Evolutionary conservation across 192 early-diverging fungal genomes (phyloP), one percentile per base, ranked within the genome.

Genomic region (Coemansia sp.): DNA sequence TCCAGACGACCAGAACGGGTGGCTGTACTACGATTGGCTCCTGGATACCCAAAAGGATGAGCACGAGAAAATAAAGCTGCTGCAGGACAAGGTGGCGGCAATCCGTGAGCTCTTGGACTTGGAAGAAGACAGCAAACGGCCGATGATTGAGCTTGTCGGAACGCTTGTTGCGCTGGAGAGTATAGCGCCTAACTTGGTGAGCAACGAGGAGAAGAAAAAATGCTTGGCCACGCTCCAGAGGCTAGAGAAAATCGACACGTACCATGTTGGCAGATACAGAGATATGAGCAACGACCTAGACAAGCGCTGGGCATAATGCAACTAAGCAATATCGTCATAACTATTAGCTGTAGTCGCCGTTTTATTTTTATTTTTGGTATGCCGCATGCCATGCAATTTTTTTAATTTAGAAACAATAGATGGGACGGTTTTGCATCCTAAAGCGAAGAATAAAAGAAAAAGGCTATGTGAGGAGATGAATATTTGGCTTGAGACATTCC

Each of bases 1-100:
- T 65, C 97, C 97, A 12, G 90, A 91, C 28, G 95, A 99, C 78
- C 96, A 98, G 75, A 92, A 89, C 61, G 95, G 94, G 16, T 99
- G 97, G 97, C 81, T 99, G 15, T 99, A 99, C 83, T 88, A 95
- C 53, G 87, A 91, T 55, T 98, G 94, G 93, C 82, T 99, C 34
- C 82, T 98, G n/a, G 93, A 74, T 28, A 70, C 76, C 26, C 72
- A 76, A 62, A 15, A 33, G 42, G 64, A 63, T 42, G 83, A 51
- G n/a, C 51, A 72, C 58, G 70, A 75, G 18, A 59, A 66, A 30
- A 55, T 28, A 9, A 42, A 57, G 35, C 51, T 77, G 53, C 58
- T 75, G 58, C 31, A 61, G 15, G 61, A 42, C 51, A 69, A 70
- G 37, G 55, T 80, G 10, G 56, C 61, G 16, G 65, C 69, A 0